Percentiles rank a stretch among this genome's conserved stretches.
phyloP scores from a whole-genome alignment of 148 eudicot genomes.

The Spergularia marina region DNA sequence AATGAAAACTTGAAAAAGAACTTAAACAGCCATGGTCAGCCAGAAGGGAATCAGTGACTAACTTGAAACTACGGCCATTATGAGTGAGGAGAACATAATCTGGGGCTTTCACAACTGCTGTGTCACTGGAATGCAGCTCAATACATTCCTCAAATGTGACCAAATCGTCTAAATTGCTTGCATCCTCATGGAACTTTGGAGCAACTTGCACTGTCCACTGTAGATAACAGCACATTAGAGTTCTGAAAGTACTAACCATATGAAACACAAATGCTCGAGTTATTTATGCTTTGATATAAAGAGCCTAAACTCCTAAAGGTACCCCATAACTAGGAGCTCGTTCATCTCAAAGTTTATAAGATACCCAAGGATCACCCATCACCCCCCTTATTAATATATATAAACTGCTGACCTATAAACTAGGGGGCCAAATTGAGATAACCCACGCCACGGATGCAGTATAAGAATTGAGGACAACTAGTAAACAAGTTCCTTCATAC shows the following conservation, averaged over 20 bases:
- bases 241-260: conserved; percentile 13
- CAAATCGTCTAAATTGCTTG: conserved; percentile 81
- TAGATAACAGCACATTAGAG: conserved; percentile 26
- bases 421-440: too few relatives aligned
- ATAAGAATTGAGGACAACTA: too few relatives aligned
- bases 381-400: too few relatives aligned
- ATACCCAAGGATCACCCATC: neutral
- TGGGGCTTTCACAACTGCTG: conserved; percentile 74
- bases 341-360: neutral
- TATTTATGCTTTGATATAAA: neutral
- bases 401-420: too few relatives aligned
- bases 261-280: neutral
- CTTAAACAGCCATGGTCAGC: conserved; percentile 5
- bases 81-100: conserved; percentile 88
- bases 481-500: too few relatives aligned
- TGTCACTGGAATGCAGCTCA: conserved; percentile 64
- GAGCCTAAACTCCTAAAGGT: neutral
- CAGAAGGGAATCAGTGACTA: conserved; percentile 33
- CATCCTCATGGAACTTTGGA: conserved; percentile 91
- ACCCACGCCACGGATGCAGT: too few relatives aligned
- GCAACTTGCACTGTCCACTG: conserved; percentile 97
- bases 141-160: conserved; percentile 93
- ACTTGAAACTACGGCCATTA: conserved; percentile 97
- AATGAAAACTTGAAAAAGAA: conserved; percentile 1
- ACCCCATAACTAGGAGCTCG: neutral